phyloP scores from a whole-genome alignment of 2,329 filamentous ascomycete species.

The Venturia asperata region DNA sequence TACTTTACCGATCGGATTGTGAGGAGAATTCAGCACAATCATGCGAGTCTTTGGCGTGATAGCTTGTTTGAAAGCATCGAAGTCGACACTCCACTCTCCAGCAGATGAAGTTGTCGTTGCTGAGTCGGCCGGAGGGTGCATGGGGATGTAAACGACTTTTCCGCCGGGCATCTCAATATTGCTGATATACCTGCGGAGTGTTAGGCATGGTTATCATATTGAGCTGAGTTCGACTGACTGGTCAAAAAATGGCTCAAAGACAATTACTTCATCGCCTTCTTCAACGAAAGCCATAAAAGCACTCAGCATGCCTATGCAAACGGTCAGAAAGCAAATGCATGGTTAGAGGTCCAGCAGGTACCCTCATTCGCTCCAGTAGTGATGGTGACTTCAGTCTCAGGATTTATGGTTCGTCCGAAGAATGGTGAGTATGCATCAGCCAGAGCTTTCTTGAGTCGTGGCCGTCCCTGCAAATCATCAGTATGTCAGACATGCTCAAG shows the following conservation, averaged over 20 bases:
- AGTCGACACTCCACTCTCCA: slow-evolving; percentile 80
- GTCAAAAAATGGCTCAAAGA: slow-evolving; percentile 98
- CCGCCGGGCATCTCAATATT: slow-evolving; percentile 99
- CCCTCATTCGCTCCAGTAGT: slow-evolving; percentile 87
- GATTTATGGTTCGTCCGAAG: slow-evolving; percentile 75
- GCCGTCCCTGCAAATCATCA: slow-evolving; percentile 51
- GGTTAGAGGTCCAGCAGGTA: slow-evolving; percentile 21
- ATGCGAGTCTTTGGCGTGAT: slow-evolving; percentile 88
- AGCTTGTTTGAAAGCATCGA: slow-evolving; percentile 70
- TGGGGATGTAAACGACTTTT: slow-evolving; percentile 89
- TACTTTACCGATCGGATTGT: slow-evolving; percentile 96
- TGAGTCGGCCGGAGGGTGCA: slow-evolving; percentile 79
- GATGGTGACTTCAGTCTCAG: slow-evolving; percentile 88
- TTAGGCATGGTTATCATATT: not conserved
- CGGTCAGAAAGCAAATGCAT: not conserved
- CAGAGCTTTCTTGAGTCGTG: slow-evolving; percentile 85
- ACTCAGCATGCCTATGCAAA: slow-evolving; percentile 67
- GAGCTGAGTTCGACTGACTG: slow-evolving; percentile 50
- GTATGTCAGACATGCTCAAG: not conserved
- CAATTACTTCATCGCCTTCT: slow-evolving; percentile 87
- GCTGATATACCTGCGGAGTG: slow-evolving; percentile 63
- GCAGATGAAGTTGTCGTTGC: slow-evolving; percentile 74
- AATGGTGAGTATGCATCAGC: slow-evolving; percentile 85
- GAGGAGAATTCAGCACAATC: slow-evolving; percentile 83
- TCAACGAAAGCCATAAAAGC: slow-evolving; percentile 98